Conservation (phyloP, 331 rosid species). For the Pyrus hybrid region DNA sequence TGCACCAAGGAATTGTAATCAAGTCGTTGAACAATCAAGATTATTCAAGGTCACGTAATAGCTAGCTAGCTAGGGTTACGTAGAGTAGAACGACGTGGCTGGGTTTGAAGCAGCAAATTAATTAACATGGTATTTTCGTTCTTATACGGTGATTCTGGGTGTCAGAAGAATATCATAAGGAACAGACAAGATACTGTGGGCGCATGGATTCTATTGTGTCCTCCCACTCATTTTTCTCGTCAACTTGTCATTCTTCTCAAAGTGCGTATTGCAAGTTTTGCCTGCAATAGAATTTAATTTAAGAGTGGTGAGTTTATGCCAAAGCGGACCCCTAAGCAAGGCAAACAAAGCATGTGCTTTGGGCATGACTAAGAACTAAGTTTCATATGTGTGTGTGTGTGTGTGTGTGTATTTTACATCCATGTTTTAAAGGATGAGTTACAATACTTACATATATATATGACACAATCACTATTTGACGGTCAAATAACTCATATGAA, state of each 20-base stretch:
- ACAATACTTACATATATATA: too few relatives aligned
- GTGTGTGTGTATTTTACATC: too few relatives aligned
- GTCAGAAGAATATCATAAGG: background rate
- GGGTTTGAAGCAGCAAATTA: background rate
- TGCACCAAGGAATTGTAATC: background rate
- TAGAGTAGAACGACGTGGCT: background rate
- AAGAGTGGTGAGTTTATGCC: too few relatives aligned
- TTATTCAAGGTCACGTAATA: background rate
- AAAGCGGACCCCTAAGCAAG: too few relatives aligned
- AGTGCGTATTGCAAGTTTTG: slow-evolving; percentile 2
- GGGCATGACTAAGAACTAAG: too few relatives aligned
- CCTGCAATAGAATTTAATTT: background rate
- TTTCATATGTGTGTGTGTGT: too few relatives aligned
- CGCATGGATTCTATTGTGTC: background rate
- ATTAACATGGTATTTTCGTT: too few relatives aligned
- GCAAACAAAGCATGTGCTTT: too few relatives aligned
- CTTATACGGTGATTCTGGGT: slow-evolving; percentile 1
- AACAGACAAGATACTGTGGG: slow-evolving; percentile 14
- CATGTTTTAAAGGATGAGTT: too few relatives aligned
- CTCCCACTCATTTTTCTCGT: background rate
- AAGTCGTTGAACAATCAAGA: background rate
- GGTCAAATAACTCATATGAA: too few relatives aligned
- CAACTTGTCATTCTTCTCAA: slow-evolving; percentile 5
- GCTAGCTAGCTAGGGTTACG: background rate
- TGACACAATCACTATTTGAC: too few relatives aligned